Evolutionary conservation across 2,329 filamentous ascomycete genomes (phyloP), one percentile per base, ranked within the genome.

Genomic region (Pseudovirgaria hyperparasitica): DNA sequence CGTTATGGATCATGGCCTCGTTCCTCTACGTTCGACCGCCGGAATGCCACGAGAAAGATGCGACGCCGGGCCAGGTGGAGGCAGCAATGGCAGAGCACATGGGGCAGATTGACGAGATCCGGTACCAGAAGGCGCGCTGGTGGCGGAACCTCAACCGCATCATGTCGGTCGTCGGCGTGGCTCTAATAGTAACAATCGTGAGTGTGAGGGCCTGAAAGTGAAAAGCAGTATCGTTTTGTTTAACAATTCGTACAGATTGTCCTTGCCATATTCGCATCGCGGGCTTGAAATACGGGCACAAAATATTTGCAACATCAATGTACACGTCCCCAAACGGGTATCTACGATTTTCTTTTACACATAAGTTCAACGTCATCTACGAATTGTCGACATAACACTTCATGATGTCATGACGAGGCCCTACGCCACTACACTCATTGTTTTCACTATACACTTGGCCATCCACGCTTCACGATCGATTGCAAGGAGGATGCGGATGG

Each of bases 1-100:
- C 39, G 77, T 78, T 76, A 29, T 92, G 82, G 82, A 80, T 87
- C 58, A 62, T 84, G 36, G 84, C 76, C 2, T 70, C 82, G 1
- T 65, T 86, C 80, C 81, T 1, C 54, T 92, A 5, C 80, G 80
- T 7, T 58, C 60, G 2, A 65, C 66, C 29, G 67, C 73, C 6
- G 54, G 60, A 12, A 41, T 54, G 1, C 57, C 66, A n/a, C n/a
- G n/a, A n/a, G 11, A 68, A 72, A 50, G 57, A 63, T 26, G 38
- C 29, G 36, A 51, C 40, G 18, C 43, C 36, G 35, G 52, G 43
- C 36, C 52, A 45, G 27, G 35, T 43, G 28, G 48, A 53, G 61
- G 32, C 51, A 52, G 22, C 58, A 63, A 12, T 65, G 23, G 51
- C 57, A 16, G 52, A 54, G 30, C 52, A 60, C 26, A 42, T 63